phyloP scores from a whole-genome alignment of 768 basidiomycete species.

The Naganishia kalamii region DNA sequence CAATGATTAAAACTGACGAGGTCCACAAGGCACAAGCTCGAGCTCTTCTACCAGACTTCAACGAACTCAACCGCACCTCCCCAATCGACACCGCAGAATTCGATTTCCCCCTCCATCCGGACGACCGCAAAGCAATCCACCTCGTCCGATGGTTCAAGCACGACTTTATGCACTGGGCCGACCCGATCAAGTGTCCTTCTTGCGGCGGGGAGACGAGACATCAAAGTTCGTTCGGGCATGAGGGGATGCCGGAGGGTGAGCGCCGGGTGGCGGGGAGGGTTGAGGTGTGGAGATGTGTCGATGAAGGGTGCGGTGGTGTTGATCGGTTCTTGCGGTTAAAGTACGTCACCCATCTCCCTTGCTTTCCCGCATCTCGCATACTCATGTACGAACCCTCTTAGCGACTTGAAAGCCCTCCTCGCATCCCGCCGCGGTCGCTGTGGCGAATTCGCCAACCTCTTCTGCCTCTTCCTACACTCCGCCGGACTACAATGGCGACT shows the following conservation, averaged over 20 bases:
- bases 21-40: background rate
- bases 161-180: constrained; percentile 48
- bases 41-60: background rate
- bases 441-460: constrained; percentile 50
- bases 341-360: constrained; percentile 23
- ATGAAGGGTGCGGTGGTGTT: constrained; percentile 28
- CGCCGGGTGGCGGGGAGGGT: constrained; percentile 44
- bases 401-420: constrained; percentile 40
- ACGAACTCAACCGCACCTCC: background rate
- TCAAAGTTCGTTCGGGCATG: constrained; percentile 14
- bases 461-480: constrained; percentile 46
- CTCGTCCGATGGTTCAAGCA: constrained; percentile 49
- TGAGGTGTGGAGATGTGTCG: constrained; percentile 45
- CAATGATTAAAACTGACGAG: background rate
- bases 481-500: constrained; percentile 46
- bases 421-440: constrained; percentile 45
- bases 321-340: constrained; percentile 47
- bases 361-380: background rate
- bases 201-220: constrained; percentile 38
- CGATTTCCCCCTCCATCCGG: constrained; percentile 25
- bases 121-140: constrained; percentile 45
- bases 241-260: constrained; percentile 38
- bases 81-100: background rate
- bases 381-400: constrained; percentile 7
- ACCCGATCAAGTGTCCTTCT: constrained; percentile 47